Conservation (phyloP, 805 yeast genomes). For the Jamesozyma hellenica region DNA sequence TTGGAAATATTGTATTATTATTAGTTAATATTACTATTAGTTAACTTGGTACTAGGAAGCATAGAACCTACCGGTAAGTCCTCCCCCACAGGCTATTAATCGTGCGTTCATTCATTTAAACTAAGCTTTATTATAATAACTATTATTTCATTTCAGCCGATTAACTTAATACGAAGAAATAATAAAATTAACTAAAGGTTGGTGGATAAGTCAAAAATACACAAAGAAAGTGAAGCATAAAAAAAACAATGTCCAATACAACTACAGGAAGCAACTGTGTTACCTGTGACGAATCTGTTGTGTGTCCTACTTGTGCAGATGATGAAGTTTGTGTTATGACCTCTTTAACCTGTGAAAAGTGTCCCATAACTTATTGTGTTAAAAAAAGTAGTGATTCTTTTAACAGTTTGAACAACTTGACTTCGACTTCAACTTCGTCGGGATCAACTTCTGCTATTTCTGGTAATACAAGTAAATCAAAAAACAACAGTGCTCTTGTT, state of each 20-base stretch:
- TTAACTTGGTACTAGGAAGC: too few species aligned
- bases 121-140: too few species aligned
- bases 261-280: slow-evolving; percentile 31
- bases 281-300: slow-evolving; percentile 31
- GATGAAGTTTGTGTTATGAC: slow-evolving; percentile 48
- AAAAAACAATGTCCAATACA: slow-evolving; percentile 1
- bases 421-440: slow-evolving; percentile 6
- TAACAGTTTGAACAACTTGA: slow-evolving; percentile 9
- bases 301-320: slow-evolving; percentile 46
- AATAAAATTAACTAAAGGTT: too few species aligned
- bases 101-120: too few species aligned
- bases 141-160: too few species aligned
- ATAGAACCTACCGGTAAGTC: too few species aligned
- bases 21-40: too few species aligned
- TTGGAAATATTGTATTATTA: too few species aligned
- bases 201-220: too few species aligned
- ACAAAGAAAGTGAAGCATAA: too few species aligned
- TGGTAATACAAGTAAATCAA: slow-evolving; percentile 5
- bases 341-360: slow-evolving; percentile 44
- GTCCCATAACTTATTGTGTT: slow-evolving; percentile 47
- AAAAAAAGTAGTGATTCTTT: slow-evolving; percentile 16
- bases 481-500: slow-evolving; percentile 26
- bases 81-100: too few species aligned
- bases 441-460: neutral
- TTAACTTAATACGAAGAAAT: too few species aligned